Percentiles rank a stretch among this genome's conserved stretches.
These are phyloP conservation scores for Peribolospora baueri DNA, from an alignment of 768 basidiomycete genomes.

Conservation along the genomic window DNA sequence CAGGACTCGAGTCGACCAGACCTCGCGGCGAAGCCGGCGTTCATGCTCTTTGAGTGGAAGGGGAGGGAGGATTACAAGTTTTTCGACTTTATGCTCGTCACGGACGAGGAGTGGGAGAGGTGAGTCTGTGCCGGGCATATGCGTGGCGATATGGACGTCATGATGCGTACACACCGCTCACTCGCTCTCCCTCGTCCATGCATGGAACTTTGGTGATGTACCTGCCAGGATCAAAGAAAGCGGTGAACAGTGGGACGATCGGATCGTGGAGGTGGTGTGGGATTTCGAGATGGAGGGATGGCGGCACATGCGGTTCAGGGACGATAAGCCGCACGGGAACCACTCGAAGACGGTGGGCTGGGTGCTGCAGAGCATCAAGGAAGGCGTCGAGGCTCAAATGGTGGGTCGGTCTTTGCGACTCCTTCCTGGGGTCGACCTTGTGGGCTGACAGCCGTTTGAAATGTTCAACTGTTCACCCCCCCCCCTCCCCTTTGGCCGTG, in stretches of 20 bases:
- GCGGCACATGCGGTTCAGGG: constrained; percentile 78
- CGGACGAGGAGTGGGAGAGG: constrained; percentile 83
- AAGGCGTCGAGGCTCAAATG: constrained; percentile 71
- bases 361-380: constrained; percentile 70
- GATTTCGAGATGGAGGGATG: constrained; percentile 38
- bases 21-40: constrained; percentile 59
- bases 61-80: constrained; percentile 39
- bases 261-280: constrained; percentile 88
- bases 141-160: no score
- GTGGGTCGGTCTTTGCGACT: constrained; percentile 26
- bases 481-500: no score
- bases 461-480: constrained; percentile 26
- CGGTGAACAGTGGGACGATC: constrained; percentile 73
- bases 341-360: constrained; percentile 59
- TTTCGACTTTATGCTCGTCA: constrained; percentile 63
- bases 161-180: background rate
- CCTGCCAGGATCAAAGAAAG: constrained; percentile 47
- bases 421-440: no score
- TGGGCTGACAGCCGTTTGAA: constrained; percentile 17
- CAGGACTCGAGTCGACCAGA: constrained; percentile 40
- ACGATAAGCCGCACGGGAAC: constrained; percentile 86
- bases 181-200: background rate
- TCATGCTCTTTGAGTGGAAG: constrained; percentile 64
- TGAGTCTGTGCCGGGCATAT: constrained; percentile 22
- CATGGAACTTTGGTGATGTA: background rate